Conservation (phyloP, 306 rosid species). For the Cicer yamashitae region DNA sequence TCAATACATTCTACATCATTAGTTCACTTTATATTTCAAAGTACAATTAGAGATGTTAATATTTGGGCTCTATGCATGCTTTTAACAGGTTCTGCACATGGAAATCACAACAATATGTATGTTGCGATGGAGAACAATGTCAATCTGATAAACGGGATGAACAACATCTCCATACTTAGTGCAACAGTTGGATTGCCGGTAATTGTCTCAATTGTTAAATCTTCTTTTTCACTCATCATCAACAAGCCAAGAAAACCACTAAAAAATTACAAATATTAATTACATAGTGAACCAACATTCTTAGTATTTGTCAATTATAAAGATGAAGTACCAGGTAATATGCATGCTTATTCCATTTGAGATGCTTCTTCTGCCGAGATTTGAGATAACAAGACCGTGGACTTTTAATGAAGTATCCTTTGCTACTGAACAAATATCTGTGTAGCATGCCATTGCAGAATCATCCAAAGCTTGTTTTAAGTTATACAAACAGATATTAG, state of each 20-base stretch:
- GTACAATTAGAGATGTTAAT: slow-evolving; percentile 34
- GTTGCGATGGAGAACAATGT: slow-evolving; percentile 53
- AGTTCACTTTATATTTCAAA: neutral
- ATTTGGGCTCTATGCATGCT: slow-evolving; percentile 22
- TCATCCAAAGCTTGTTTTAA: neutral
- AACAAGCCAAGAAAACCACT: slow-evolving; percentile 30
- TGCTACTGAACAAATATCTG: slow-evolving; percentile 14
- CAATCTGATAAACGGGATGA: slow-evolving; percentile 59
- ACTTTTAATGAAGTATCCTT: neutral
- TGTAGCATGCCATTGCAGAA: neutral
- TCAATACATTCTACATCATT: neutral
- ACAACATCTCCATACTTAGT: slow-evolving; percentile 80
- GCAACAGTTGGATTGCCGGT: slow-evolving; percentile 90
- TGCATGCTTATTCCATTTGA: slow-evolving; percentile 24
- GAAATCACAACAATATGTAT: slow-evolving; percentile 45
- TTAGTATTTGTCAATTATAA: slow-evolving; percentile 14
- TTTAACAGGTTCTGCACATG: slow-evolving; percentile 77
- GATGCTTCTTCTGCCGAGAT: slow-evolving; percentile 6
- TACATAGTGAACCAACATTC: slow-evolving; percentile 8
- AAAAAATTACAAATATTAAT: neutral
- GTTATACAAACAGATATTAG: slow-evolving; percentile 23
- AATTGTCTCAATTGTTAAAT: slow-evolving; percentile 25
- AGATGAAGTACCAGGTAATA: neutral
- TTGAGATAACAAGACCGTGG: neutral
- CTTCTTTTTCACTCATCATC: slow-evolving; percentile 34